A percentile compares a stretch with the other conserved stretches of the same genome.
phyloP scores from a whole-genome alignment of 2,329 filamentous ascomycete genomes.

The Calonectria honghensis region DNA sequence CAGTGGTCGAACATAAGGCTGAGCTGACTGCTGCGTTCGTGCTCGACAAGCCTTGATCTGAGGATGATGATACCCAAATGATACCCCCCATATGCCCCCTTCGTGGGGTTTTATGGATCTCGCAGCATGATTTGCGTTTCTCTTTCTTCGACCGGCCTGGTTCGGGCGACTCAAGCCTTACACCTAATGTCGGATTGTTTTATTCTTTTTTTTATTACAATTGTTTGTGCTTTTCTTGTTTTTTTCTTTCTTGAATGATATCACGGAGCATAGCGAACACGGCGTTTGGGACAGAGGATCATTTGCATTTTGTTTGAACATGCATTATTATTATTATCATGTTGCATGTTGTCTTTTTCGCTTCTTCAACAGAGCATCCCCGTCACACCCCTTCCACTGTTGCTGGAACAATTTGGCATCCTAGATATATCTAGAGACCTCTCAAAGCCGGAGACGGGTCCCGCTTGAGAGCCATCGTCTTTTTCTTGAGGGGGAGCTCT shows the following conservation, averaged over 20 bases:
- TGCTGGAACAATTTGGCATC: conserved; percentile 15
- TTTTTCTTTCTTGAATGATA: conserved; percentile 48
- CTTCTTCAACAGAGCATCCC: conserved; percentile 42
- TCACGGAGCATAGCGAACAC: conserved; percentile 64
- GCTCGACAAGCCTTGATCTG: conserved; percentile 41
- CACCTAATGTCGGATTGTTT: conserved; percentile 31
- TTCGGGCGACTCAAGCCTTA: conserved; percentile 44
- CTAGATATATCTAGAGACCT: conserved; percentile 41
- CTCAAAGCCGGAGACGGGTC: conserved; percentile 35
- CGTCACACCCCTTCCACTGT: conserved; percentile 28
- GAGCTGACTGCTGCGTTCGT: conserved; percentile 56
- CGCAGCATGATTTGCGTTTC: conserved; percentile 49
- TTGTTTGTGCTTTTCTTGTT: conserved; percentile 47
- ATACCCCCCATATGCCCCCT: conserved; percentile 55
- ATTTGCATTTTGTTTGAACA: conserved; percentile 52
- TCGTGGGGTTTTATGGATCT: conserved; percentile 43
- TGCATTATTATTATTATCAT: conserved; percentile 44
- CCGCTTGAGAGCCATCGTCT: conserved; percentile 42
- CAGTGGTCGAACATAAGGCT: conserved; percentile 72
- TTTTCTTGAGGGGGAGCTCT: conserved; percentile 35
- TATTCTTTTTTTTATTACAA: conserved; percentile 43
- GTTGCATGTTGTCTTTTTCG: conserved; percentile 43
- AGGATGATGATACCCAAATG: conserved; percentile 55
- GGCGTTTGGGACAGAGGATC: conserved; percentile 59
- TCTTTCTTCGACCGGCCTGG: conserved; percentile 47